phyloP scores from a whole-genome alignment of 108 stramenopile genomes.

The Cyclotella sp. region DNA sequence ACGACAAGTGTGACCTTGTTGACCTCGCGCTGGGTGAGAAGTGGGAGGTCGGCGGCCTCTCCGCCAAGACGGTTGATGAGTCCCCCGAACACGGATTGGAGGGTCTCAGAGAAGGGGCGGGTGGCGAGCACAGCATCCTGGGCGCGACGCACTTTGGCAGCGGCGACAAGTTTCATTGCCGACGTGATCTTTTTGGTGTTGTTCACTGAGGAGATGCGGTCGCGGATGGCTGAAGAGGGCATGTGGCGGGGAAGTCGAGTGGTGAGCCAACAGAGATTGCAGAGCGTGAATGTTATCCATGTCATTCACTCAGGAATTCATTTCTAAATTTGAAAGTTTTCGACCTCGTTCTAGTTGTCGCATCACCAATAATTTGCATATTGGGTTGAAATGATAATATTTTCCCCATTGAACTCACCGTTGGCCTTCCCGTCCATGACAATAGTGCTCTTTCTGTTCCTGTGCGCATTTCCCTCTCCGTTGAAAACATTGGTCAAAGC shows the following conservation, averaged over 20 bases:
- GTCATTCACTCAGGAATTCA: no score
- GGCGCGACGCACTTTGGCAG: slow-evolving; percentile 97
- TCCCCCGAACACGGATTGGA: slow-evolving; percentile 95
- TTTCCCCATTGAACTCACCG: slow-evolving; percentile 55
- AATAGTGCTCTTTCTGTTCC: slow-evolving; percentile 79
- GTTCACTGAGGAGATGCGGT: slow-evolving; percentile 89
- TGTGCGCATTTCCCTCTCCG: slow-evolving; percentile 57
- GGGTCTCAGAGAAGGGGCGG: slow-evolving; percentile 95
- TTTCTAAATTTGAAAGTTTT: no score
- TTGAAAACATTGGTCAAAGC: slow-evolving; percentile 55
- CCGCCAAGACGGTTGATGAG: slow-evolving; percentile 81
- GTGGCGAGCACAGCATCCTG: slow-evolving; percentile 95
- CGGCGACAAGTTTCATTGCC: slow-evolving; percentile 98
- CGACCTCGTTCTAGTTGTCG: no score
- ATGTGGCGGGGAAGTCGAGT: neutral
- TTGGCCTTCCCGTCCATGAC: slow-evolving; percentile 93
- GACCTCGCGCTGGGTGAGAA: slow-evolving; percentile 94
- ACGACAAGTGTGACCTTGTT: slow-evolving; percentile 93
- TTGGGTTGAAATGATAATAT: neutral
- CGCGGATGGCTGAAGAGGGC: slow-evolving; percentile 77
- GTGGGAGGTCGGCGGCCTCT: slow-evolving; percentile 92
- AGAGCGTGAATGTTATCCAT: no score
- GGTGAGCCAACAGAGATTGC: neutral
- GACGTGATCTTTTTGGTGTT: slow-evolving; percentile 95
- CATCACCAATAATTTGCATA: no score